These are phyloP conservation scores for Alternaria tenuissima DNA, from an alignment of 2,329 filamentous ascomycete species.

Conservation along the genomic window DNA sequence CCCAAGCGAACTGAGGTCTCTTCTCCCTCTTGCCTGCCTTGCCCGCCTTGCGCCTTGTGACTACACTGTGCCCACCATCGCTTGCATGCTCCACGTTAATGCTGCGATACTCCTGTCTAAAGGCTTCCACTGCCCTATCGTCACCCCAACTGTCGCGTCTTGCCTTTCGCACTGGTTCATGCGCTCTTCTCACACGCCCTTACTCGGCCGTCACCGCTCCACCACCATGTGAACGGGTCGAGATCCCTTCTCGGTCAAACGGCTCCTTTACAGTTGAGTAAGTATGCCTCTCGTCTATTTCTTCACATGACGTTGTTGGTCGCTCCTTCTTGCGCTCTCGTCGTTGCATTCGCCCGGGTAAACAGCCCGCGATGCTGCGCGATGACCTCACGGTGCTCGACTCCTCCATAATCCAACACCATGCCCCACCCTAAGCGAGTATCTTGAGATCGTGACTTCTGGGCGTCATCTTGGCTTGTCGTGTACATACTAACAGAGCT, in stretches of 20 bases:
- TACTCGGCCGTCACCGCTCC: conserved; percentile 34
- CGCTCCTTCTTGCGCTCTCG: background rate
- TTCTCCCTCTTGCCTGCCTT: background rate
- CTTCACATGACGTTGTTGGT: conserved; percentile 8
- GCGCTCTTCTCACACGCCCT: conserved; percentile 14
- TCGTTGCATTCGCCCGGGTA: conserved; percentile 3
- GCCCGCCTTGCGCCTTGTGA: conserved; percentile 5
- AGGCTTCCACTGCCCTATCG: conserved; percentile 19
- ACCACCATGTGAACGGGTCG: conserved; percentile 40
- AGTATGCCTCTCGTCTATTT: conserved; percentile 19
- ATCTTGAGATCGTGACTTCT: background rate
- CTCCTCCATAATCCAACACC: conserved; percentile 2
- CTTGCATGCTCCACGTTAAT: conserved; percentile 22
- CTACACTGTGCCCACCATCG: conserved; percentile 7
- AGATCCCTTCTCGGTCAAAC: conserved; percentile 53
- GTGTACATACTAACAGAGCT: conserved; percentile 13
- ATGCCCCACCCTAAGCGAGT: conserved; percentile 7
- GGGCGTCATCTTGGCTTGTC: background rate
- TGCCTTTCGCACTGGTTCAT: background rate
- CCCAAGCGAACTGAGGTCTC: conserved; percentile 4
- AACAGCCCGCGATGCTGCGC: conserved; percentile 4
- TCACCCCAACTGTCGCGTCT: background rate
- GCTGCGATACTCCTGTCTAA: conserved; percentile 20
- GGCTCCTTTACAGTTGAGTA: conserved; percentile 55
- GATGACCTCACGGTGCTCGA: conserved; percentile 13